Base-by-base conservation (phyloP, 257 asterid genomes). In the Petunia axillaris region DNA sequence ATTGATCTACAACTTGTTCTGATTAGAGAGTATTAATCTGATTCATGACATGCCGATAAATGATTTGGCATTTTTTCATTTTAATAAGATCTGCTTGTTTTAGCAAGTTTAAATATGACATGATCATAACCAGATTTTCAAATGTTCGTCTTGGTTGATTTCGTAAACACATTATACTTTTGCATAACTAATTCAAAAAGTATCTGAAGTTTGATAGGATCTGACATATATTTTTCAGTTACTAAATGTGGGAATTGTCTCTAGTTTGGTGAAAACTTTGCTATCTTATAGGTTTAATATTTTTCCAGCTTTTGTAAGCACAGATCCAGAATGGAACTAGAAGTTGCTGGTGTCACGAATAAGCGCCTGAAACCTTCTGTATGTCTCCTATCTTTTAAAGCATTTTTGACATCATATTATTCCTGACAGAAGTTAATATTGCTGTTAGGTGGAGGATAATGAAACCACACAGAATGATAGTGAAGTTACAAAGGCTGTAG, bases 311-410 rank as follows among this genome's bases (percentile, higher is more conserved):
- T 50, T 50, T 79, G 62, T 65, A 15, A 53, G 62, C 15, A 57
- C 55, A 79, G 82, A 79, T 79, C 59, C 76, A 79, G 75, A 85
- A 90, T 92, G 97, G 94, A 88, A 83, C 74, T 2, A 35, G 93
- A 75, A 80, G 89, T 63, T 35, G 39, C 76, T 55, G 62, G 37
- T 75, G 86, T 76, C 79, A 86, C 70, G 75, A 84, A 83, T 78
- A 93, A 93, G 82, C 93, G 94, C 87, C 52, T 78, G 89, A 94
- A 84, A 85, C 63, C 64, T 75, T 88, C 89, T 70, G 97, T 94
- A 90, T 82, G 94, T 55, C 46, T 80, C 82, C 77, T 68, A 77
- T 36, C 82, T 76, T 62, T 53, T 55, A 48, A 80, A 74, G 44
- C 79, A 79, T 57, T n/a, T 25, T 48, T 43, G 82, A 35, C 70